Conservation (phyloP, 2,329 filamentous ascomycete genomes). For the Cryphonectria radicalis region DNA sequence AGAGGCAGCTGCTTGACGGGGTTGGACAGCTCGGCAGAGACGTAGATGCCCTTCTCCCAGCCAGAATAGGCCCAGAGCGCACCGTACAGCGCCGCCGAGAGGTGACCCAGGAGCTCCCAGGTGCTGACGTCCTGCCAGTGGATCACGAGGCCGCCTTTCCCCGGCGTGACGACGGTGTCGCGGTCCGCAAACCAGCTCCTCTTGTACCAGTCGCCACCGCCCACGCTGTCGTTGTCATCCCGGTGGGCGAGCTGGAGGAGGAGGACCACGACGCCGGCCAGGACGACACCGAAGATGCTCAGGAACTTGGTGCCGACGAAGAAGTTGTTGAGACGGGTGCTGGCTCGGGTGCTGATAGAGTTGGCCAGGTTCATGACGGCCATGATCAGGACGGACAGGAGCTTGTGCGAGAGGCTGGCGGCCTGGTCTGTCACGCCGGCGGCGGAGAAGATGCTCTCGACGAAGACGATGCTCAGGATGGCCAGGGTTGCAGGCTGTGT, state of each 20-base stretch:
- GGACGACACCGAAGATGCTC: slow-evolving; percentile 51
- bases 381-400: slow-evolving; percentile 54
- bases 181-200: slow-evolving; percentile 61
- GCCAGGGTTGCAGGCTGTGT: slow-evolving; percentile 60
- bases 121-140: slow-evolving; percentile 53
- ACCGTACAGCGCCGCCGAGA: slow-evolving; percentile 64
- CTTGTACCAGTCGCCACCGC: slow-evolving; percentile 55
- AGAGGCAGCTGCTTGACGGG: slow-evolving; percentile 60
- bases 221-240: slow-evolving; percentile 42
- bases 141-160: slow-evolving; percentile 47
- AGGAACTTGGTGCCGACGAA: slow-evolving; percentile 60
- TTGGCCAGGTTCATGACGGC: slow-evolving; percentile 54
- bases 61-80: slow-evolving; percentile 68
- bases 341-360: slow-evolving; percentile 59
- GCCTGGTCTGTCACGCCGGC: slow-evolving; percentile 51
- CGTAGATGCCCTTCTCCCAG: slow-evolving; percentile 67
- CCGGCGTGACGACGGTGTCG: slow-evolving; percentile 51
- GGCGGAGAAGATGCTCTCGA: slow-evolving; percentile 62
- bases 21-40: slow-evolving; percentile 56
- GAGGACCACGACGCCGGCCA: slow-evolving; percentile 54
- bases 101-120: slow-evolving; percentile 65
- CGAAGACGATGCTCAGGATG: slow-evolving; percentile 67
- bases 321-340: slow-evolving; percentile 58
- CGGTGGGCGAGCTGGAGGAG: slow-evolving; percentile 45
- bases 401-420: slow-evolving; percentile 51